These are phyloP conservation scores for Solanum pinnatisectum DNA, from an alignment of 257 asterid species.

Conservation along the genomic window DNA sequence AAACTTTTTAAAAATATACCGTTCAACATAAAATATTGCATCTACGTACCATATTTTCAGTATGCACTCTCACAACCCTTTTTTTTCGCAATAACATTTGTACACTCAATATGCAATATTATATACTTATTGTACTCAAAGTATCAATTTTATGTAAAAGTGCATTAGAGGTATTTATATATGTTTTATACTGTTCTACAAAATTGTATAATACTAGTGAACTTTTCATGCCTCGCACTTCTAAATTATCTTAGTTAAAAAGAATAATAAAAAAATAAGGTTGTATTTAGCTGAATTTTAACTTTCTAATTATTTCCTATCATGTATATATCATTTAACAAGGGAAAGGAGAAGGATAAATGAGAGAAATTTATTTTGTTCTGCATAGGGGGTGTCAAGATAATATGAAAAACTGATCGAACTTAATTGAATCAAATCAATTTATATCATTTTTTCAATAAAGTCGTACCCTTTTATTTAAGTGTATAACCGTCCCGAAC, in stretches of 20 bases:
- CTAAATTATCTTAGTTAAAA: neutral
- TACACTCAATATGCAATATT: neutral
- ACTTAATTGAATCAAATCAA: too few species aligned
- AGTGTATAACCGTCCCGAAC: neutral
- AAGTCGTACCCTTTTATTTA: too few species aligned
- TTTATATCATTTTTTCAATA: neutral
- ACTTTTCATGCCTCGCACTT: neutral
- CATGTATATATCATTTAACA: neutral
- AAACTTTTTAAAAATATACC: neutral
- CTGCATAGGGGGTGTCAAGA: neutral
- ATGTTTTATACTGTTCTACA: neutral
- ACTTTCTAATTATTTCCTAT: neutral
- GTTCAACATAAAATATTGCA: neutral
- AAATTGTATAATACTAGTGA: neutral
- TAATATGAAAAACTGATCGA: too few species aligned
- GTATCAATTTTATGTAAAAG: neutral
- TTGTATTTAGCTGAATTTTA: neutral
- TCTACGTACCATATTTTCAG: neutral
- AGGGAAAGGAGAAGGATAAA: neutral
- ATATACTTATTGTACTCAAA: neutral
- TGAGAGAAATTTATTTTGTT: neutral
- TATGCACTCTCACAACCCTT: neutral
- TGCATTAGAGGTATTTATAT: neutral
- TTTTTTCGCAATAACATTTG: neutral
- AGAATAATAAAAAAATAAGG: neutral